phyloP scores from a whole-genome alignment of 2,329 filamentous ascomycete species.

The Daldinia sp. region DNA sequence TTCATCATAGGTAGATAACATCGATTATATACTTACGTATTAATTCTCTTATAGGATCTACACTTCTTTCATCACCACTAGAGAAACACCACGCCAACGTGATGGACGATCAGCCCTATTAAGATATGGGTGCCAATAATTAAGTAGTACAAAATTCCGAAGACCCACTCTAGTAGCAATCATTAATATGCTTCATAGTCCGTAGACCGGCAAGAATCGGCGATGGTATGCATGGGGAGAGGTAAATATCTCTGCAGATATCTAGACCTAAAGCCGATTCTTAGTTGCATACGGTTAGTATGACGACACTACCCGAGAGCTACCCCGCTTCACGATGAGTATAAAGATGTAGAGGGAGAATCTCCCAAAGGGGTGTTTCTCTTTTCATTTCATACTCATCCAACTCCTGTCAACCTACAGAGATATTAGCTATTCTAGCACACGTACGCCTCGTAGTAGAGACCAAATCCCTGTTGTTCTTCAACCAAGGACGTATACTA shows the following conservation, averaged over 20 bases:
- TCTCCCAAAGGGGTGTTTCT: neutral
- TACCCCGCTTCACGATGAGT: constrained; percentile 38
- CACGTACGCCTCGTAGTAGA: constrained; percentile 40
- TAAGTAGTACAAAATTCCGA: constrained; percentile 13
- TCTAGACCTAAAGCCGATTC: constrained; percentile 7
- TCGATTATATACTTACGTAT: neutral
- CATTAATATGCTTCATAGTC: constrained; percentile 18
- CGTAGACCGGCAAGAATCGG: constrained; percentile 34
- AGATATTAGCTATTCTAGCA: constrained; percentile 16
- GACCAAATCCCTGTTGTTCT: constrained; percentile 15
- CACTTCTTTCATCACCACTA: constrained; percentile 20
- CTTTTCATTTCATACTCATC: constrained; percentile 8
- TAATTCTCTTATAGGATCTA: constrained; percentile 13
- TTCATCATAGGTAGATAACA: neutral
- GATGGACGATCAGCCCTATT: constrained; percentile 21
- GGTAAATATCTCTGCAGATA: constrained; percentile 11
- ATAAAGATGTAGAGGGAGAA: constrained; percentile 16
- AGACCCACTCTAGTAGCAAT: constrained; percentile 31
- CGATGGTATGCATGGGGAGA: constrained; percentile 24
- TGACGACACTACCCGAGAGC: constrained; percentile 39
- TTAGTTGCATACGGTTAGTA: constrained; percentile 26
- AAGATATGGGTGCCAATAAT: constrained; percentile 19
- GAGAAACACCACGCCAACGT: constrained; percentile 8
- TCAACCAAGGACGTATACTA: constrained; percentile 13
- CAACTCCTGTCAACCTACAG: constrained; percentile 9